A percentile compares a stretch with the other conserved stretches of the same genome.
Evolutionary conservation across 306 rosid genomes (phyloP).

Genomic region (Dicorynia guianensis): DNA sequence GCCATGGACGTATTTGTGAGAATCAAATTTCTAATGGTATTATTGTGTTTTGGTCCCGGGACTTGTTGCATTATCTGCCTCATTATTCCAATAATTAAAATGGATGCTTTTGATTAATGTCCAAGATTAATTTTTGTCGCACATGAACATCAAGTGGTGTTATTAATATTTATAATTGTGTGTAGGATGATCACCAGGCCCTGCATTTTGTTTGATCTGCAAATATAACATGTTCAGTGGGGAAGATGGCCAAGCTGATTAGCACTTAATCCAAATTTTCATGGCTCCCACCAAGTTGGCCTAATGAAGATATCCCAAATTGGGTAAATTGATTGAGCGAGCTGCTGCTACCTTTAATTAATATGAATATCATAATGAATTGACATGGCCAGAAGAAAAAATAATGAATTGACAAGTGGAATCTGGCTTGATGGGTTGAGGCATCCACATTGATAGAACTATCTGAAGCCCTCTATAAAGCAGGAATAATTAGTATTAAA

Average conservation of each 20-base stretch:
- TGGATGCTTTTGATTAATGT: constrained; percentile 39
- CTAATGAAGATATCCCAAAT: constrained; percentile 41
- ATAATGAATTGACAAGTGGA: constrained; percentile 44
- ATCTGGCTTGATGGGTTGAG: constrained; percentile 43
- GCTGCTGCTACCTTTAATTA: constrained; percentile 24
- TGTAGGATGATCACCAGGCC: constrained; percentile 41
- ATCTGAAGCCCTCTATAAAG: constrained; percentile 34
- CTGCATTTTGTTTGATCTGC: constrained; percentile 30
- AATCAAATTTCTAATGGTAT: constrained; percentile 26
- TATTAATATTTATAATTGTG: constrained; percentile 37
- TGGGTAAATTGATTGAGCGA: constrained; percentile 25
- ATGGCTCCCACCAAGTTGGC: constrained; percentile 50
- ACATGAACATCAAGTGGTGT: constrained; percentile 44
- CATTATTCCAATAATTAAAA: constrained; percentile 42
- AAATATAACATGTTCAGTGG: constrained; percentile 29
- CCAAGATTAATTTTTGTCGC: constrained; percentile 51
- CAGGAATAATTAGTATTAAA: constrained; percentile 20
- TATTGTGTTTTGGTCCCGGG: constrained; percentile 41
- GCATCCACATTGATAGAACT: constrained; percentile 48
- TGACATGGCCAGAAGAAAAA: constrained; percentile 10
- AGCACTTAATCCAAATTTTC: constrained; percentile 35
- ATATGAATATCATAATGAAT: constrained; percentile 28
- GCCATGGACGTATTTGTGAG: constrained; percentile 1
- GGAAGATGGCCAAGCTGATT: constrained; percentile 37
- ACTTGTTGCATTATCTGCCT: constrained; percentile 59